phyloP scores from a whole-genome alignment of 2,329 filamentous ascomycete genomes.

The Dryadomyces quercus-mongolicae region DNA sequence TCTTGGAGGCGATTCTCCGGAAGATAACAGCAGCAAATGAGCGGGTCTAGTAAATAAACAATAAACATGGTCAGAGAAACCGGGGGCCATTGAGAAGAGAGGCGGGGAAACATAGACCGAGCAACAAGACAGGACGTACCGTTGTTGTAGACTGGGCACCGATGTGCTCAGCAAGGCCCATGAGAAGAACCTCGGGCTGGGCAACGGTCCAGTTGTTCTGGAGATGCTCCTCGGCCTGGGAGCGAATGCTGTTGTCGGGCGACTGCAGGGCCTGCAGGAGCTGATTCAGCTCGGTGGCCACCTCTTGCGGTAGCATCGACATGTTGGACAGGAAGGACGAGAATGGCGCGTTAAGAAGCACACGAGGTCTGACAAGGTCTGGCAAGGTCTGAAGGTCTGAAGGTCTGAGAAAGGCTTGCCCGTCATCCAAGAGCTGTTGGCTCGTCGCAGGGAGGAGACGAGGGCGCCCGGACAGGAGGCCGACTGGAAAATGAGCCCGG shows the following conservation, averaged over 20 bases:
- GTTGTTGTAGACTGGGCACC: conserved; percentile 60
- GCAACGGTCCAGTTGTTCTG: conserved; percentile 78
- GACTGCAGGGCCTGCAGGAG: conserved; percentile 83
- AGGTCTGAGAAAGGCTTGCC: neutral
- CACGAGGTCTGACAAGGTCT: neutral
- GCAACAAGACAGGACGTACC: conserved; percentile 33
- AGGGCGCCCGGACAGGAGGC: neutral
- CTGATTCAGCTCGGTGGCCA: conserved; percentile 73
- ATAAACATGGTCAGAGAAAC: neutral
- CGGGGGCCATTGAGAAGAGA: neutral
- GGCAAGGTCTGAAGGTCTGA: too few species aligned
- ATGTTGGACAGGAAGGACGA: conserved; percentile 31
- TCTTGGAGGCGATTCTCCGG: conserved; percentile 82
- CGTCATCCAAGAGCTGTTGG: conserved; percentile 1
- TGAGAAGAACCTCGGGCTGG: conserved; percentile 76
- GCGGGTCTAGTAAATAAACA: conserved; percentile 49
- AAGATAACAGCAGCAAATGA: conserved; percentile 92
- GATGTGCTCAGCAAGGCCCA: conserved; percentile 90
- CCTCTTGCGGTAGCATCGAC: conserved; percentile 77
- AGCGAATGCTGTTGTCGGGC: conserved; percentile 73
- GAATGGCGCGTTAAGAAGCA: neutral
- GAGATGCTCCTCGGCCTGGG: conserved; percentile 80
- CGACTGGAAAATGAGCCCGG: neutral
- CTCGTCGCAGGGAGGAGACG: conserved; percentile 2
- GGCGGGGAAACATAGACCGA: neutral